These are phyloP conservation scores for Thermomyces lanuginosus DNA, from an alignment of 2,329 filamentous ascomycete species.

Conservation along the genomic window DNA sequence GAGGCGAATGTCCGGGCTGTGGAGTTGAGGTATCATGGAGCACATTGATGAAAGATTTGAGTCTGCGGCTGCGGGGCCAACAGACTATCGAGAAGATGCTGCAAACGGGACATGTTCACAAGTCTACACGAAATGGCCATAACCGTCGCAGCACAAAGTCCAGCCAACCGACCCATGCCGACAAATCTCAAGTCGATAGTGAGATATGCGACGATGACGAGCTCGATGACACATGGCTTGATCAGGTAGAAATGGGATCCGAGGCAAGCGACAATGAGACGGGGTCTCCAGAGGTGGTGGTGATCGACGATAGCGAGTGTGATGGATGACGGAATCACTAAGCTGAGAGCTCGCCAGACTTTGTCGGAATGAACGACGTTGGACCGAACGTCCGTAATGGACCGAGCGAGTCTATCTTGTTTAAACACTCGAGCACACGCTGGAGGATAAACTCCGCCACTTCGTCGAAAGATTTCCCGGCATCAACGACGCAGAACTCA, in stretches of 20 bases:
- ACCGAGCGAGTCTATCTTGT: conserved; percentile 18
- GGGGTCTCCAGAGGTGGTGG: conserved; percentile 18
- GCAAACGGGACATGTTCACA: conserved; percentile 37
- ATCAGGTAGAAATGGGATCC: conserved; percentile 13
- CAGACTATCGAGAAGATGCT: conserved; percentile 51
- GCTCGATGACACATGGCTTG: conserved; percentile 20
- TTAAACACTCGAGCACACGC: conserved; percentile 15
- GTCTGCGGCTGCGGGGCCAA: conserved; percentile 50
- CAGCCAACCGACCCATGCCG: conserved; percentile 1
- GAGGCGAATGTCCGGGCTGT: conserved; percentile 58
- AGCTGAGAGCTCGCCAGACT: conserved; percentile 1
- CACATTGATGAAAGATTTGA: conserved; percentile 69
- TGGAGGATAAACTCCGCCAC: conserved; percentile 30
- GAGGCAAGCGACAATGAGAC: conserved; percentile 8
- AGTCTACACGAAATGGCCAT: too few species aligned
- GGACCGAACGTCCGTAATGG: conserved; percentile 20
- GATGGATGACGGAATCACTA: background rate
- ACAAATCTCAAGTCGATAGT: conserved; percentile 2
- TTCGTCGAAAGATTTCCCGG: conserved; percentile 34
- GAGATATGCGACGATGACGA: conserved; percentile 6
- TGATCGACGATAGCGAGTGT: conserved; percentile 23
- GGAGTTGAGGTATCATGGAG: conserved; percentile 48
- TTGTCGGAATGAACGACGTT: conserved; percentile 11
- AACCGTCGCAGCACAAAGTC: conserved; percentile 7
- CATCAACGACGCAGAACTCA: conserved; percentile 40